These are phyloP conservation scores for Trichocladium uniseriatum DNA, from an alignment of 495 filamentous ascomycete species.

Conservation along the genomic window DNA sequence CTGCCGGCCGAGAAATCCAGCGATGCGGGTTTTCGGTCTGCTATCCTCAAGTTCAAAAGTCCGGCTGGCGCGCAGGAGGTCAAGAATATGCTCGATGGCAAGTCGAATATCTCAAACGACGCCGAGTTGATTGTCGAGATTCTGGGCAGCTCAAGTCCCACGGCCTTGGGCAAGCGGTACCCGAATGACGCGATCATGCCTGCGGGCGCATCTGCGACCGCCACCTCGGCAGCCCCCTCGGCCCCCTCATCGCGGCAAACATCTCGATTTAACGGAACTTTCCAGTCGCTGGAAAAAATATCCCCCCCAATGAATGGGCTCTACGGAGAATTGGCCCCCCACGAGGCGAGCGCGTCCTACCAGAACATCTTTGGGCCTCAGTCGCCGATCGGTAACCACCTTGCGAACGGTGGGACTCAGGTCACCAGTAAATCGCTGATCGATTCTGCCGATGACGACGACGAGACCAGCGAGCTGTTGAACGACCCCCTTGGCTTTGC, in stretches of 20 bases:
- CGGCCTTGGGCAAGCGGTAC: conserved; percentile 29
- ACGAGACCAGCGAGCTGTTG: conserved; percentile 75
- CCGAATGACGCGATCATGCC: conserved; percentile 28
- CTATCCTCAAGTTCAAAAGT: conserved; percentile 66
- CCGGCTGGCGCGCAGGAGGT: conserved; percentile 67
- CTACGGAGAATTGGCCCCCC: conserved; percentile 49
- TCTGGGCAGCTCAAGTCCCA: conserved; percentile 38
- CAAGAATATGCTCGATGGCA: conserved; percentile 66
- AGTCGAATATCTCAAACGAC: conserved; percentile 63
- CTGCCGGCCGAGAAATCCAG: conserved; percentile 54
- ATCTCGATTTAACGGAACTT: conserved; percentile 69
- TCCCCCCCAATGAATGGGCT: conserved; percentile 50
- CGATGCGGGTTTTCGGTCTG: conserved; percentile 63
- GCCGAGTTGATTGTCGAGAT: conserved; percentile 75
- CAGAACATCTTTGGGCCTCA: conserved; percentile 74
- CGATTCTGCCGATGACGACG: conserved; percentile 63
- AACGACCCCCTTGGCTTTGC: conserved; percentile 80
- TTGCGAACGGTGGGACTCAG: conserved; percentile 58
- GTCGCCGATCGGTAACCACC: conserved; percentile 70
- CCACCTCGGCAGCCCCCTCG: conserved; percentile 43
- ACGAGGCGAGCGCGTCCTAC: conserved; percentile 54
- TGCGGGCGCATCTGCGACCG: conserved; percentile 18
- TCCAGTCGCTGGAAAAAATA: conserved; percentile 64
- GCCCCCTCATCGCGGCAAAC: conserved; percentile 56
- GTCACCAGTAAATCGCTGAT: conserved; percentile 77